Evolutionary conservation across 2,329 filamentous ascomycete genomes (phyloP).

Genomic region (Penicillium polonicum): DNA sequence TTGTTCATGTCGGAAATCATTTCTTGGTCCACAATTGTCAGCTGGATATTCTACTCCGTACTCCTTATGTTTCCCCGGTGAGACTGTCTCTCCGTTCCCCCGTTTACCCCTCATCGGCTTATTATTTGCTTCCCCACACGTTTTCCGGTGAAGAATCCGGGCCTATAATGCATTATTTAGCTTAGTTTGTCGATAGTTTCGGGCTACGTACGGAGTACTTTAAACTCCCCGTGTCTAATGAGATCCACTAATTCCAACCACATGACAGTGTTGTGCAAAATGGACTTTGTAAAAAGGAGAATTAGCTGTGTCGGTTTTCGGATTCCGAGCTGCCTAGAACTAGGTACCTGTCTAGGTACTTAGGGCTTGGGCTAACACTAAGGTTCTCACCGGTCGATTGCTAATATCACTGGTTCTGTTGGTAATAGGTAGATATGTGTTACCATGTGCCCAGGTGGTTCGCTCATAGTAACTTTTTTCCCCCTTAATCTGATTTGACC

Average conservation of each 20-base stretch:
- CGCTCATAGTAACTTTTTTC: not conserved
- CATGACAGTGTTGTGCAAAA: not conserved
- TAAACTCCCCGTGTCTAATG: not conserved
- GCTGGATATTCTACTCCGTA: not conserved
- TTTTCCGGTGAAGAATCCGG: conserved; percentile 19
- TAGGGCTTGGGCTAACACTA: conserved; percentile 6
- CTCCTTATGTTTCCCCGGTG: not conserved
- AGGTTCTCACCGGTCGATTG: conserved; percentile 7
- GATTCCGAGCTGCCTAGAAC: not conserved
- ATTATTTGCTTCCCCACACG: conserved; percentile 16
- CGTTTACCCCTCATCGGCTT: conserved; percentile 7
- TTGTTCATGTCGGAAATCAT: not conserved
- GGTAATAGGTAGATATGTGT: not conserved
- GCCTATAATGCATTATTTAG: conserved; percentile 8
- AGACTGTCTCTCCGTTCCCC: not conserved
- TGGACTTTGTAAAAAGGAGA: conserved; percentile 2
- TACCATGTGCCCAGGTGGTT: not conserved
- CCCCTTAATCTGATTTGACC: not conserved
- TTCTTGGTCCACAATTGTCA: not conserved
- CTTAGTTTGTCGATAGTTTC: not conserved
- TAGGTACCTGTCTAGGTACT: not conserved
- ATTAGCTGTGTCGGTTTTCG: not conserved
- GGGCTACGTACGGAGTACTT: not conserved
- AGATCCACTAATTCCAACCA: not conserved
- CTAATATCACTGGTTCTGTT: not conserved